These are phyloP conservation scores for Cyanidioschyzon merolae DNA, from an alignment of 23 red algal species.

Conservation along the genomic window DNA sequence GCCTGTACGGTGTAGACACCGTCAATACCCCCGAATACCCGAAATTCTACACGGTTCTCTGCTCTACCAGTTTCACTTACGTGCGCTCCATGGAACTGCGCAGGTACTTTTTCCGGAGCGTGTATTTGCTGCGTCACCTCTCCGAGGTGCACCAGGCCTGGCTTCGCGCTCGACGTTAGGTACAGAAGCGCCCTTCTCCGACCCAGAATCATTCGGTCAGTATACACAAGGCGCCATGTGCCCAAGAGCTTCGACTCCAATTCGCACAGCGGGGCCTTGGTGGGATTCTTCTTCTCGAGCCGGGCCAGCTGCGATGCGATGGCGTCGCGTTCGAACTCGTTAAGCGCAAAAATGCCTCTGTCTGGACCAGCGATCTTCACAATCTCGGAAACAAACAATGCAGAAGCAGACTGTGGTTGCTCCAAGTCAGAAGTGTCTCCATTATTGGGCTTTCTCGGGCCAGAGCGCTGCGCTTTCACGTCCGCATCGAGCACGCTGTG, in stretches of 20 bases:
- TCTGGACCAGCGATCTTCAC: neutral
- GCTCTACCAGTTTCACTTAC: neutral
- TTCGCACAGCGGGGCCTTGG: neutral
- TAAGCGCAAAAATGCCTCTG: conserved; percentile 1
- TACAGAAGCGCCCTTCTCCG: neutral
- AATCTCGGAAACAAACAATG: neutral
- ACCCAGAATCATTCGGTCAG: neutral
- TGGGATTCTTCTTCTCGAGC: neutral
- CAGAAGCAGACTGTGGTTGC: neutral
- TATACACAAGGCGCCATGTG: neutral
- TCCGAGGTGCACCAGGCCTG: neutral
- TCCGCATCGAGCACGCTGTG: neutral
- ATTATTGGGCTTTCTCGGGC: neutral
- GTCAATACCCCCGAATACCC: neutral
- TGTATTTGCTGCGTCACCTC: neutral
- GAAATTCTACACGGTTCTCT: conserved; percentile 1
- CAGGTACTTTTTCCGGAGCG: neutral
- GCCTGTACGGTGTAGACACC: neutral
- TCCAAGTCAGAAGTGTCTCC: neutral
- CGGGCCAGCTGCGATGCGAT: neutral
- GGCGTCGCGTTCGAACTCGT: neutral
- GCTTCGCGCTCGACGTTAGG: neutral
- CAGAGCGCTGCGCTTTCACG: neutral
- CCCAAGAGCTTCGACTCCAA: neutral
- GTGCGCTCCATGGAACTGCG: neutral